A percentile compares a stretch with the other conserved stretches of the same genome.
These are phyloP conservation scores for Amylostereum areolatum DNA, from an alignment of 1,284 basidiomycete species.

Conservation along the genomic window DNA sequence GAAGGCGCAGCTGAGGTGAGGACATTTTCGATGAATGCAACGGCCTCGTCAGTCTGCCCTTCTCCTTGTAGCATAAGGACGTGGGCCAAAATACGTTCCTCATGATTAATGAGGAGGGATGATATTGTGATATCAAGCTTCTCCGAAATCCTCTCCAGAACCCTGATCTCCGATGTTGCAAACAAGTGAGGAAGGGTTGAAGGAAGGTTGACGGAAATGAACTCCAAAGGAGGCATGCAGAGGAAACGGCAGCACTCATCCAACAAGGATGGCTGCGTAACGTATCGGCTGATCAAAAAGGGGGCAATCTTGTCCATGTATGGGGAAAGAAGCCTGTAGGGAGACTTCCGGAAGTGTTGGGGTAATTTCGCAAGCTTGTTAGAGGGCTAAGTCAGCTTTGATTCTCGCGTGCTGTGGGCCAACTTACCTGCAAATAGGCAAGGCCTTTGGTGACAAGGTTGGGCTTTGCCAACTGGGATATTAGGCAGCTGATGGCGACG, in stretches of 20 bases:
- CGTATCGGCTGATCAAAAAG: conserved; percentile 56
- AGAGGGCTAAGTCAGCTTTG: too few relatives aligned
- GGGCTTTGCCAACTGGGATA: conserved; percentile 62
- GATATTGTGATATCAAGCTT: conserved; percentile 43
- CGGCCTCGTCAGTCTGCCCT: conserved; percentile 45
- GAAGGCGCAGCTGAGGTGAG: conserved; percentile 34
- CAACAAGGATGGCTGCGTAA: conserved; percentile 52
- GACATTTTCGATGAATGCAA: conserved; percentile 58
- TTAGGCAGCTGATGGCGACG: conserved; percentile 56
- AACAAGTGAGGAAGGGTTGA: conserved; percentile 72
- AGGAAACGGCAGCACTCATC: conserved; percentile 62
- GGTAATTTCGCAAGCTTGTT: conserved; percentile 33
- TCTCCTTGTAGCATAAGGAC: conserved; percentile 59
- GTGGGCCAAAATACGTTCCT: conserved; percentile 64
- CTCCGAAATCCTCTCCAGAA: conserved; percentile 37
- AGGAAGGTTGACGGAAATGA: conserved; percentile 62
- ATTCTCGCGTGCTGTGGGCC: too few relatives aligned
- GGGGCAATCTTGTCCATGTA: conserved; percentile 67
- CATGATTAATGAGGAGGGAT: conserved; percentile 55
- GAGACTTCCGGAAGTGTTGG: conserved; percentile 49
- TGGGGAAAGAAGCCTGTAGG: conserved; percentile 67
- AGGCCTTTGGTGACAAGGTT: conserved; percentile 66
- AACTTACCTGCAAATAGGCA: conserved; percentile 63
- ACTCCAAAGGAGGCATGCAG: conserved; percentile 47
- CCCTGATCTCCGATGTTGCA: conserved; percentile 44